Evolutionary conservation across 1,284 basidiomycete genomes (phyloP).

Genomic region (Ceratobasidium sp.): DNA sequence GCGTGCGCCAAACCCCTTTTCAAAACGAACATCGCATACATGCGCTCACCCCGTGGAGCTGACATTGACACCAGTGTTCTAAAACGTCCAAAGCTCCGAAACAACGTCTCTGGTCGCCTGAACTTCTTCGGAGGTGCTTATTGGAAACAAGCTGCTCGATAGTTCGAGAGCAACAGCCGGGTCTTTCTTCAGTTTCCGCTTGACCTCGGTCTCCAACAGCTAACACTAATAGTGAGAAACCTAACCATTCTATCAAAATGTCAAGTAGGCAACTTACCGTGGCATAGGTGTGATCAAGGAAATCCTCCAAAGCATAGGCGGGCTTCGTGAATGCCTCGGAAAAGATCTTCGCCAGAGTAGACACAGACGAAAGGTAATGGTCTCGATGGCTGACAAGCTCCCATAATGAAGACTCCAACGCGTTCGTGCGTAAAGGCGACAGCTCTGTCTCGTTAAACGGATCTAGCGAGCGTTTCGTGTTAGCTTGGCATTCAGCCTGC

Average conservation of each 20-base stretch:
- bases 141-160: conserved; percentile 41
- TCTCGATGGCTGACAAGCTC: conserved; percentile 82
- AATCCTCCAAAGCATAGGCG: conserved; percentile 92
- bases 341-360: conserved; percentile 87
- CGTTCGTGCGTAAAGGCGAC: conserved; percentile 81
- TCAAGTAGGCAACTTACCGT: conserved; percentile 31
- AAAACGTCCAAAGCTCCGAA: conserved; percentile 43
- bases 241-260: conserved; percentile 73
- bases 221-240: conserved; percentile 53
- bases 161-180: conserved; percentile 64
- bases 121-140: background rate
- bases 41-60: background rate
- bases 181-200: conserved; percentile 81
- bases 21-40: background rate
- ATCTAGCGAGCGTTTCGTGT: conserved; percentile 59
- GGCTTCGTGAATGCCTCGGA: conserved; percentile 94
- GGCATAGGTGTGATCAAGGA: conserved; percentile 91
- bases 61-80: background rate
- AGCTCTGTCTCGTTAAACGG: conserved; percentile 75
- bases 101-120: conserved; percentile 33
- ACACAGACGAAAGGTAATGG: conserved; percentile 88
- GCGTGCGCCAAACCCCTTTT: background rate
- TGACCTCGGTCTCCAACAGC: conserved; percentile 89
- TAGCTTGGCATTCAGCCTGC: background rate
- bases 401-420: conserved; percentile 91